Base-by-base conservation (phyloP, 768 basidiomycete genomes). In the Psilocybe subaeruginosa region DNA sequence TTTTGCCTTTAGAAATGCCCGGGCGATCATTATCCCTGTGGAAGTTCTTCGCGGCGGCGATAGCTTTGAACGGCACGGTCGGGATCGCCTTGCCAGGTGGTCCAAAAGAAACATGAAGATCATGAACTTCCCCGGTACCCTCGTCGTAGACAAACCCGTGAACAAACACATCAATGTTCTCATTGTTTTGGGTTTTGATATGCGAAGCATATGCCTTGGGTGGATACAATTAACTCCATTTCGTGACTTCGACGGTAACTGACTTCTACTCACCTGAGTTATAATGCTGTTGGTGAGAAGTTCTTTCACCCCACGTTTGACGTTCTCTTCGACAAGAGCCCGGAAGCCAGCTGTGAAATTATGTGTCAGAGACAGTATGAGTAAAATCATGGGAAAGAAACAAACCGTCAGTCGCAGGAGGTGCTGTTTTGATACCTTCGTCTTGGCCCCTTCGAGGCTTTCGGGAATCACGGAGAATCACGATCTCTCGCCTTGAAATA, bases 81-180 rank as follows among this genome's bases (percentile, higher is more conserved):
- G 74, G 76, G 54, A 79, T 70, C 30, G 60, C 50, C 59, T 74
- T 70, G 27, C 75, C 77, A 31, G 73, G 75, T 50, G 78, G 77
- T 11, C 77, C 78, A 55, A 72, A 75, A 19, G 80, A 79, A 46
- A 85, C 68, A 4, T 76, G 68, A 47, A 88, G 72, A 64, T 87
- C 82, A 59, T 75, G 71, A 37, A 88, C 74, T 29, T 76, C 70
- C 2, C 85, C 85, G 35, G 72, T 81, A 48, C 74, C 76, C 62
- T 86, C 78, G 50, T 86, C 79, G 52, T 84, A 83, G 3, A 88
- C 81, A 70, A 83, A 84, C 33, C 85, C 87, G 54, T 88, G 85
- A 0, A 88, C 82, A 61, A 72, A 79, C 31, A 84, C 62, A 16
- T 75, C 71, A 45, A 73, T 52, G 19, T 66, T 56, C 9, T 71